Evolutionary conservation across 257 asterid genomes (phyloP), one percentile per base, ranked within the genome.

Genomic region (Solanum infundibuliforme): DNA sequence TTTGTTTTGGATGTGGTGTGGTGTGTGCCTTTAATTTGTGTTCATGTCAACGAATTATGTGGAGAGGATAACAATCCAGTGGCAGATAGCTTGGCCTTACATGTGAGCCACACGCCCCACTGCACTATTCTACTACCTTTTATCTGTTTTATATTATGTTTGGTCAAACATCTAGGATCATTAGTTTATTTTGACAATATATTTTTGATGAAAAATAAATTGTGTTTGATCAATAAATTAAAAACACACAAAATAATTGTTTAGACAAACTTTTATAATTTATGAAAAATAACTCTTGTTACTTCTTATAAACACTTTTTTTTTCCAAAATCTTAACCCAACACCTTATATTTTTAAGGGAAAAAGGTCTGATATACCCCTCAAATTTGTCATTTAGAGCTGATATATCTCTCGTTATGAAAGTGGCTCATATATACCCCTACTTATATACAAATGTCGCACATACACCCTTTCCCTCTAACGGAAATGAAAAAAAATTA

Each of bases 21-120:
- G 34, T 48, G 21, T 18, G 69, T 39, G 87, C 55, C 74, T 60
- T 41, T 83, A 58, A 62, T 20, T 58, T 83, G 73, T 2, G 41
- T 20, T 48, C 43, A 36, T 68, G 88, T 36, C 88, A 68, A n/a
- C 76, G 31, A 62, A 8, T 83, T 83, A 16, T 27, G 81, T 68
- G 82, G 66, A 83, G 23, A 68, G 29, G 87, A 85, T 85, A 85
- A 85, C 87, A 85, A 5, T 85, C 31, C 48, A 38, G 87, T 85
- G 87, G 87, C 87, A 81, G 85, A 81, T 81, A 46, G 29, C 66
- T 29, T 81, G 29, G 69, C 35, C 43, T 48, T 48, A 48, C 68
- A 29, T 23, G 1, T 79, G 2, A 79, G 39, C 85, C 85, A 79
- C 85, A 79, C 39, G 85, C 85, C 85, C 65, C 60, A n/a, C 35